These are phyloP conservation scores for Zopfia rhizophila DNA, from an alignment of 2,329 filamentous ascomycete species.

Conservation along the genomic window DNA sequence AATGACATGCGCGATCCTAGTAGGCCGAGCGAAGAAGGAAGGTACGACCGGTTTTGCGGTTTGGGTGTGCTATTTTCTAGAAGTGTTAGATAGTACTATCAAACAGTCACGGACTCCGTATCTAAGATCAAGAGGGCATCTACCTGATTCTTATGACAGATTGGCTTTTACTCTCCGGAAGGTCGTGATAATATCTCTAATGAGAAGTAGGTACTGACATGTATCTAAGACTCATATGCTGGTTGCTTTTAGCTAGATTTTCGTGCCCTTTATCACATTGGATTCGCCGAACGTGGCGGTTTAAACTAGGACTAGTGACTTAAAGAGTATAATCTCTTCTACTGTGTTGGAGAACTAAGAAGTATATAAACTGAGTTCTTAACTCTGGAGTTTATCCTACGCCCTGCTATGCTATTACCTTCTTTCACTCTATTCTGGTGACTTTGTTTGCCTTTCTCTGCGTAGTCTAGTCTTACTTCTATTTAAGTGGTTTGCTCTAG, in stretches of 20 bases:
- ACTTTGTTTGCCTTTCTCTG: slow-evolving; percentile 7
- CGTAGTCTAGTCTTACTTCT: slow-evolving; percentile 6
- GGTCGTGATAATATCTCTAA: slow-evolving; percentile 6
- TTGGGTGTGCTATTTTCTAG: slow-evolving; percentile 14
- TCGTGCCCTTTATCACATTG: too few species aligned
- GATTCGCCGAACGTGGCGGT: too few species aligned
- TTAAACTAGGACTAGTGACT: too few species aligned
- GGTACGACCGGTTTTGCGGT: slow-evolving; percentile 12
- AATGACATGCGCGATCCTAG: slow-evolving; percentile 9
- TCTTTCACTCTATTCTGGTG: slow-evolving; percentile 3
- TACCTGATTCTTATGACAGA: slow-evolving; percentile 5
- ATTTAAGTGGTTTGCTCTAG: slow-evolving; percentile 6
- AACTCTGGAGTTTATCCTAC: slow-evolving; percentile 7
- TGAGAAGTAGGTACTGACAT: slow-evolving; percentile 8
- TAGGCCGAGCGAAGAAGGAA: slow-evolving; percentile 8
- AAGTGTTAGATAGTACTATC: slow-evolving; percentile 15
- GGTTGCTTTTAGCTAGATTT: slow-evolving; percentile 8
- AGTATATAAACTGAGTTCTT: slow-evolving; percentile 6
- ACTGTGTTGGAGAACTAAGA: slow-evolving; percentile 2
- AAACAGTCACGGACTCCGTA: slow-evolving; percentile 9
- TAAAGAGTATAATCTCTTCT: too few species aligned
- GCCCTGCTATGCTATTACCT: slow-evolving; percentile 7
- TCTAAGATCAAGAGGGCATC: slow-evolving; percentile 11
- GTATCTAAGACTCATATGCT: slow-evolving; percentile 9
- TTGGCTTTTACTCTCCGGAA: slow-evolving; percentile 9